Evolutionary conservation across 176 grass and related monocot genomes (phyloP), one percentile per base, ranked within the genome.

Genomic region (Ensete ventricosum): DNA sequence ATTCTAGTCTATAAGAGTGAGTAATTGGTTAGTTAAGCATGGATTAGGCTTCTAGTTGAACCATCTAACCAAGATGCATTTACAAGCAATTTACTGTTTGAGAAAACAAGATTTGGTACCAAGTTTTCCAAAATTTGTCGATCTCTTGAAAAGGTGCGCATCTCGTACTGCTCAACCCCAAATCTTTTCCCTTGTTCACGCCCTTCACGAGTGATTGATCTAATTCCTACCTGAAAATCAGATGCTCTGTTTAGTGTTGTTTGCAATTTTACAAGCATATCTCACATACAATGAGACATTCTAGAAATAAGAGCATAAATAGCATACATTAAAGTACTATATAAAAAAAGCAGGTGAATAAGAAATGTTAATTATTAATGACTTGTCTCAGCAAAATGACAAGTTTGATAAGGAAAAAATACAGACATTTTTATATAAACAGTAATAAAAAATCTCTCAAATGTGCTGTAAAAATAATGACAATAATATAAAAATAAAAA

Each of bases 161-260:
- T 93, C 84, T 98, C 95, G 53, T 89, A 93, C 76, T 98, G 95
- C 63, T 93, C 90, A 26, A 98, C 88, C 14, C 95, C 95, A 79
- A 98, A 98, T 79, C 88, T 84, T 74, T 93, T 98, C 34, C 90
- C 95, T 87, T 98, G 95, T 12, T 98, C 95, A 11, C 88, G 88
- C 23, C 95, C 95, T 89, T 98, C 95, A 64, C 88, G 93, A 1
- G 88, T 93, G 70, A 98, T 98, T 54, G 95, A 98, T 79, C 95
- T 84, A 16, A 98, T 58, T 78, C 90, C 95, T 67, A 93, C 88
- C 94, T 98, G 62, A 54, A 24, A 26, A 69, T 29, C 14, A 12
- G 13, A 55, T 74, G 53, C 21, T 55, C 12, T 19, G 55, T 55
- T 12, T 68, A 14, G 13, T 14, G 29, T 34, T 68, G 9, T 8